Evolutionary conservation across 164 flowering plant genomes (phyloP), one percentile per base, ranked within the genome.

Genomic region (Aristolochia californica): DNA sequence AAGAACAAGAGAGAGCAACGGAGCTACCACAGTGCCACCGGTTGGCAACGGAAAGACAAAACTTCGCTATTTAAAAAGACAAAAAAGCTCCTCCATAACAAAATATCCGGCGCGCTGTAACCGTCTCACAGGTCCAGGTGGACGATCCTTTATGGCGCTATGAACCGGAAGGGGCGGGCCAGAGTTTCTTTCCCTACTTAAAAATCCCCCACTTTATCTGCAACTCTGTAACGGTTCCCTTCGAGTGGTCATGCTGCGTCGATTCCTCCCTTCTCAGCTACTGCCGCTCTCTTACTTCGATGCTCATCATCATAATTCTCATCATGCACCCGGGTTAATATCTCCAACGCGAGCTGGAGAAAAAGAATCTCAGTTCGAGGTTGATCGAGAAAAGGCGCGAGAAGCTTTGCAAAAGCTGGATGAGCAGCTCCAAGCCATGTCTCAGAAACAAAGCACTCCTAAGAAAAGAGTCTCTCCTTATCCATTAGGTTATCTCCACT

Each of bases 381-480:
- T 80, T 7, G 85, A 83, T 71, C 75, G 60, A 50, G 83, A 78
- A 20, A 75, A 80, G 70, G 88, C 88, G 47, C 71, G 77, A 43
- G 75, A 77, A 64, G 85, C 88, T 24, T 72, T 83, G 48, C 48
- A 66, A 44, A 54, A 80, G 62, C 82, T 80, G 47, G 85, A 83
- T 70, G 76, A 78, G 64, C 77, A 83, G 53, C 70, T 83, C 23
- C 62, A 77, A 58, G 53, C 79, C 16, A 64, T 77, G 34, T 74
- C 88, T 59, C 45, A 66, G 61, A 80, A 75, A 60, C 74, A 62
- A 71, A 24, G 45, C 55, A 49, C 53, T 40, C 43, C 82, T 45
- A 80, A 65, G 60, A 68, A 61, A 11, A 72, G 45, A 44, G 76
- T 75, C 70, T 71, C 51, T 26, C 20, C 56, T 55, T 61, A 48